Evolutionary conservation across 2,329 filamentous ascomycete genomes (phyloP).

Genomic region (Trichoderma afroharzianum): DNA sequence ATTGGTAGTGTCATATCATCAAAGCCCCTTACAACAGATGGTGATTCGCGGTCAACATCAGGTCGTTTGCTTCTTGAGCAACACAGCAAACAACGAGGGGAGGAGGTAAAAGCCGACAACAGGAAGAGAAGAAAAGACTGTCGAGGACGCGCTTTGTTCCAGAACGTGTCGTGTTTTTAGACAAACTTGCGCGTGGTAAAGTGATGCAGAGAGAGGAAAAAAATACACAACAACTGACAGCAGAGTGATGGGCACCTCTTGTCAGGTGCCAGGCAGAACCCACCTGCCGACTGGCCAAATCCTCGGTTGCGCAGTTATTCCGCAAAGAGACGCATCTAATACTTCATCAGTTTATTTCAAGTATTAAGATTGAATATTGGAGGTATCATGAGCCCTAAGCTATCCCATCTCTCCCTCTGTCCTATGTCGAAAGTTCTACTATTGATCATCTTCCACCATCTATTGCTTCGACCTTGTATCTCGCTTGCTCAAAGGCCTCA

Average conservation of each 20-base stretch:
- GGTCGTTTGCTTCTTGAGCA: neutral
- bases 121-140: neutral
- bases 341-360: neutral
- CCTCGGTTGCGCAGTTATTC: constrained; percentile 8
- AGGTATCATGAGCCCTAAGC: neutral
- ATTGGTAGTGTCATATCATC: neutral
- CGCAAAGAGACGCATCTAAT: neutral
- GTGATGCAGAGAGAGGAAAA: neutral
- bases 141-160: neutral
- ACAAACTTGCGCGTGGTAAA: neutral
- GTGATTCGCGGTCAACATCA: neutral
- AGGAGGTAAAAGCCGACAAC: neutral
- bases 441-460: neutral
- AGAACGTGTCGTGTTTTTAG: neutral
- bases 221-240: neutral
- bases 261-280: neutral
- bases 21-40: neutral
- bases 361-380: neutral
- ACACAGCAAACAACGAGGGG: neutral
- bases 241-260: neutral
- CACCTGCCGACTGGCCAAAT: neutral
- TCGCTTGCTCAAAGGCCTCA: neutral
- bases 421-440: neutral
- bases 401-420: neutral
- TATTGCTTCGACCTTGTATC: neutral